These are phyloP conservation scores for Talaromyces liani DNA, from an alignment of 495 filamentous ascomycete species.

Conservation along the genomic window DNA sequence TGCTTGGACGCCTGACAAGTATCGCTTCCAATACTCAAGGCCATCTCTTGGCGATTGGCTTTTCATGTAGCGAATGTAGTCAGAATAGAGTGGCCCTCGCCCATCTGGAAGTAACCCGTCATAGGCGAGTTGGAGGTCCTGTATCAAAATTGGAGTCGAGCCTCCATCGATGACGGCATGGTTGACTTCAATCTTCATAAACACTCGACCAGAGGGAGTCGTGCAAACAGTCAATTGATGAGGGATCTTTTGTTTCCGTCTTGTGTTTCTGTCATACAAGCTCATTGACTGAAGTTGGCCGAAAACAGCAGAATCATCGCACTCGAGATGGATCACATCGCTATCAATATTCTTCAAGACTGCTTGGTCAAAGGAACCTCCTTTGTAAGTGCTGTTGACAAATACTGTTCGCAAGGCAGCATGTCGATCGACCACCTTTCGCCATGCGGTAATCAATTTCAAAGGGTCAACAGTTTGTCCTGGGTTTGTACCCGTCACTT, in stretches of 20 bases:
- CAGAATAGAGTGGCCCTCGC: slow-evolving; percentile 44
- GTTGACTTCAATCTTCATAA: slow-evolving; percentile 50
- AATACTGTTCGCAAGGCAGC: slow-evolving; percentile 49
- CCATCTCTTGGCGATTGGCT: slow-evolving; percentile 27
- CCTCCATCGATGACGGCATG: slow-evolving; percentile 45
- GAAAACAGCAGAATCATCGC: slow-evolving; percentile 26
- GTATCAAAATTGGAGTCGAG: slow-evolving; percentile 31
- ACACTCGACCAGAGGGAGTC: slow-evolving; percentile 28
- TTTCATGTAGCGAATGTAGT: slow-evolving; percentile 46
- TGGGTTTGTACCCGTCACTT: slow-evolving; percentile 24
- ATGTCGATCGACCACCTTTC: slow-evolving; percentile 45
- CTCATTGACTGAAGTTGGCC: slow-evolving; percentile 29
- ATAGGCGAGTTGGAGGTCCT: slow-evolving; percentile 38
- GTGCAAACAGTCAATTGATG: slow-evolving; percentile 44
- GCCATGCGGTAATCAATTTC: slow-evolving; percentile 43
- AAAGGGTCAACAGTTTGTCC: slow-evolving; percentile 26
- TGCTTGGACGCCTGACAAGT: slow-evolving; percentile 29
- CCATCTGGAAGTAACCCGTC: slow-evolving; percentile 27
- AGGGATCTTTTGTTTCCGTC: slow-evolving; percentile 27
- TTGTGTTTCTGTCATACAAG: slow-evolving; percentile 26
- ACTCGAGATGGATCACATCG: slow-evolving; percentile 31
- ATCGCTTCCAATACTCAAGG: slow-evolving; percentile 40
- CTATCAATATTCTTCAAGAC: slow-evolving; percentile 36
- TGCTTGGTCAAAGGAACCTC: slow-evolving; percentile 47
- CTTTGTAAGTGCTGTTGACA: slow-evolving; percentile 42